Base-by-base conservation (phyloP, 1,284 basidiomycete genomes). In the Mycosarcoma maydis region DNA sequence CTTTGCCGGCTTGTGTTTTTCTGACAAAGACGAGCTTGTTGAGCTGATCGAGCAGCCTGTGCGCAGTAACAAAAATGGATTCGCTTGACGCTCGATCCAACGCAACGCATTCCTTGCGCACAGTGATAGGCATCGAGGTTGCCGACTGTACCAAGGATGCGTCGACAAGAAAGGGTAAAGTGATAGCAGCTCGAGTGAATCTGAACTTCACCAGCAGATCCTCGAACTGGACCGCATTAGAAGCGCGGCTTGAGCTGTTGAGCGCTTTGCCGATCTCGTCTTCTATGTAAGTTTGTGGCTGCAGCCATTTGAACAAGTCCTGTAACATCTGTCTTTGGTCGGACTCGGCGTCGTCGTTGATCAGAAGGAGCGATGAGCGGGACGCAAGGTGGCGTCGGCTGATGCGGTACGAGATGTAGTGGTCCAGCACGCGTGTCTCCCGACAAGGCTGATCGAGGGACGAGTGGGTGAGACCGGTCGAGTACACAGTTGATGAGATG, bases 281-380 rank as follows among this genome's bases (percentile, higher is more conserved):
- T 26, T 71, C 67, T 42, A 65, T 54, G 24, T 52, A 60, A 0
- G 67, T 65, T 39, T 65, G 67, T 16, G 61, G 67, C 26, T 71
- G 67, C 6, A 65, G 36, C 67, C 67, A 71, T 14, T 58, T 61
- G 50, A 71, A 71, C 19, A 71, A 47, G 22, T 71, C 67, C 29
- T 59, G 66, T 10, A 39, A 49, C 4, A 69, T 55, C 33, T 69
- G 66, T 16, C 51, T 29, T 10, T 69, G 59, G 13, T 61, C 67
- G 17, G 45, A 49, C n/a, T 60, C 67, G 34, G 44, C 17, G 38
- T 71, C 56, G 29, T 71, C 67, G 30, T 71, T 59, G 50, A 53
- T 59, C 38, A 71, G 56, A 17, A 71, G 44, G 1, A 71, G 51
- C 8, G 49, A 53, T 2, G 61, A 65, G 20, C 51, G 61, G 0